Conservation (phyloP, 1,139 yeast species). For the Protomyces pachydermus region DNA sequence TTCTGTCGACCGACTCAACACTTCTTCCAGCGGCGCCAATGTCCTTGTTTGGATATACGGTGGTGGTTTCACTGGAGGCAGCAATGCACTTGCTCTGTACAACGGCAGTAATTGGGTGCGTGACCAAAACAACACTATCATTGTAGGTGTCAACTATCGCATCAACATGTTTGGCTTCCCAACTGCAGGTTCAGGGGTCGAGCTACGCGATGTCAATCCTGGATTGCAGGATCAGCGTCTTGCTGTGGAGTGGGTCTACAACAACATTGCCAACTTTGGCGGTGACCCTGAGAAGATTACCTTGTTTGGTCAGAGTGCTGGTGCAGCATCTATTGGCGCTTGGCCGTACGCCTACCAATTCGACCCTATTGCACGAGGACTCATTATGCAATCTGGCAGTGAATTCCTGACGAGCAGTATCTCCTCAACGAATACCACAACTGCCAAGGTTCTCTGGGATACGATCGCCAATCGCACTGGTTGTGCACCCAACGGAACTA, state of each 20-base stretch:
- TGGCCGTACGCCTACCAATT: constrained; percentile 13
- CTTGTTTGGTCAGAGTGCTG: constrained; percentile 43
- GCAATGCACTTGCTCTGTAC: background rate
- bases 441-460: constrained; percentile 3
- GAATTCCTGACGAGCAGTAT: constrained; percentile 11
- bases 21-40: background rate
- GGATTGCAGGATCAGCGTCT: constrained; percentile 40
- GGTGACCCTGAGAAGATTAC: constrained; percentile 41
- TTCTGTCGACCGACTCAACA: background rate
- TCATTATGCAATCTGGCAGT: constrained; percentile 18
- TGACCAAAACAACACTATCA: constrained; percentile 11
- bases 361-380: constrained; percentile 20
- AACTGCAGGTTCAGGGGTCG: constrained; percentile 9
- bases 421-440: background rate
- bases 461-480: constrained; percentile 8
- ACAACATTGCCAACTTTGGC: constrained; percentile 40
- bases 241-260: constrained; percentile 42
- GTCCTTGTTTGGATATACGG: constrained; percentile 23
- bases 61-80: constrained; percentile 14
- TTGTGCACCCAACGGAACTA: background rate
- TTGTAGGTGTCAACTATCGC: constrained; percentile 14
- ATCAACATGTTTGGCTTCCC: constrained; percentile 15
- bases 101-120: constrained; percentile 11
- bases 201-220: constrained; percentile 34
- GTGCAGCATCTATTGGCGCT: constrained; percentile 31